Evolutionary conservation across 805 yeast species (phyloP).

Genomic region (Pichia cephalocereana): DNA sequence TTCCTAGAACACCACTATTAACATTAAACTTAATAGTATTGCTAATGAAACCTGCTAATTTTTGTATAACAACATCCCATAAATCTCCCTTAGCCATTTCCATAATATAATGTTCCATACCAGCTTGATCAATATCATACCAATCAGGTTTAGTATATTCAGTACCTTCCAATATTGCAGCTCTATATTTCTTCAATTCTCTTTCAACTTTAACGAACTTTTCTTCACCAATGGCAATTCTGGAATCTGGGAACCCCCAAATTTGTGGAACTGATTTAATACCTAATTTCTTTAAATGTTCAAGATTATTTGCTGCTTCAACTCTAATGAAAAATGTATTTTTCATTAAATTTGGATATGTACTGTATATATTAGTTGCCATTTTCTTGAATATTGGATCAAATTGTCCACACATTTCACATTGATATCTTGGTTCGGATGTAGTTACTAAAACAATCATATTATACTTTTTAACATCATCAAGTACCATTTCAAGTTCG

Average conservation of each 20-base stretch:
- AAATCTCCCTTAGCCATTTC: conserved; percentile 9
- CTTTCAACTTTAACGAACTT: not conserved
- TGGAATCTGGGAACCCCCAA: conserved; percentile 47
- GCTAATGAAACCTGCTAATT: conserved; percentile 5
- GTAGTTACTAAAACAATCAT: conserved; percentile 48
- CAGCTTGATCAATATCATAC: conserved; percentile 6
- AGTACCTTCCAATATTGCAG: conserved; percentile 1
- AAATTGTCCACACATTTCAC: conserved; percentile 39
- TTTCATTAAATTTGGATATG: conserved; percentile 32
- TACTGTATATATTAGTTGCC: conserved; percentile 33
- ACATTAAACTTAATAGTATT: conserved; percentile 4
- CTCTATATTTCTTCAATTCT: not conserved
- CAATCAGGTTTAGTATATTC: conserved; percentile 1
- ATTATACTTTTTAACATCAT: conserved; percentile 44
- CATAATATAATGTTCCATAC: conserved; percentile 12
- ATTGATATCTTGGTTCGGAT: conserved; percentile 31
- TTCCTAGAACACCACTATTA: not conserved
- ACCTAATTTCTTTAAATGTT: conserved; percentile 31
- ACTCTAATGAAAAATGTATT: conserved; percentile 38
- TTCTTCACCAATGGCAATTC: conserved; percentile 5
- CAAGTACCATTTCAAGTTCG: conserved; percentile 30
- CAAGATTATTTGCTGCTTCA: conserved; percentile 39
- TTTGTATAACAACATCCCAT: conserved; percentile 6
- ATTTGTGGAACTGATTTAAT: conserved; percentile 52
- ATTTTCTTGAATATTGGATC: conserved; percentile 33